Base-by-base conservation (phyloP, 208 protist genomes). In the Leishmania arabica region DNA sequence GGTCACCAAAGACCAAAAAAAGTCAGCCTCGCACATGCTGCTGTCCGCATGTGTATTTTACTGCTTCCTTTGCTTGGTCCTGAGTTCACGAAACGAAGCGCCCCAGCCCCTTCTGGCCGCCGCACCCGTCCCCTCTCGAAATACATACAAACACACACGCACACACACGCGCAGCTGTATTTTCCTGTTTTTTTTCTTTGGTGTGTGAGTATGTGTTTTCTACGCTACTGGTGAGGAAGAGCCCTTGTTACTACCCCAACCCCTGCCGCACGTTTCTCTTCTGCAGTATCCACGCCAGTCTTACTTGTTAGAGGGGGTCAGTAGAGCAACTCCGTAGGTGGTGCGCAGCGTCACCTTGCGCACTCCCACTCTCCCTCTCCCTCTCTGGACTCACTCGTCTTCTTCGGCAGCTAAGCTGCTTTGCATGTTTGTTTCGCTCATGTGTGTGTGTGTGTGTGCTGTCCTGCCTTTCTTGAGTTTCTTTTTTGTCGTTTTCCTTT, bases 151-250 rank as follows among this genome's bases (percentile, higher is more conserved):
- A 7, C 42, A 45, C 42, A 45, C 64, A 68, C 64, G 24, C 64
- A 42, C 27, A 31, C 64, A 69, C 27, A 27, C 27, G 21, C 11
- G 3, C 24, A 1, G 17, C 17, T 21, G 47, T 56, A 77, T 86
- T 78, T 79, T 78, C 72, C 80, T 66, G 40, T 60, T 40, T 66
- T 56, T 65, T 65, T 83, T 27, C 24, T 2, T 31, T 68, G 40
- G 6, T 60, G 77, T 82, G 60, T 68, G 19, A 9, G 27, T 54
- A 31, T 71, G 64, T 62, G 1, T 77, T 85, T 31, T 74, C n/a
- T 31, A 31, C n/a, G n/a, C 19, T 66, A 31, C 31, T 31, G 60
- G 60, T 11, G 60, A 66, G 24, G 27, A 66, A 31, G 60, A 66
- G 60, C 60, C 60, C 60, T 40, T 77, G 31, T 47, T 11, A 15